Evolutionary conservation across 495 filamentous ascomycete species (phyloP).

Genomic region (Daldinia loculata): DNA sequence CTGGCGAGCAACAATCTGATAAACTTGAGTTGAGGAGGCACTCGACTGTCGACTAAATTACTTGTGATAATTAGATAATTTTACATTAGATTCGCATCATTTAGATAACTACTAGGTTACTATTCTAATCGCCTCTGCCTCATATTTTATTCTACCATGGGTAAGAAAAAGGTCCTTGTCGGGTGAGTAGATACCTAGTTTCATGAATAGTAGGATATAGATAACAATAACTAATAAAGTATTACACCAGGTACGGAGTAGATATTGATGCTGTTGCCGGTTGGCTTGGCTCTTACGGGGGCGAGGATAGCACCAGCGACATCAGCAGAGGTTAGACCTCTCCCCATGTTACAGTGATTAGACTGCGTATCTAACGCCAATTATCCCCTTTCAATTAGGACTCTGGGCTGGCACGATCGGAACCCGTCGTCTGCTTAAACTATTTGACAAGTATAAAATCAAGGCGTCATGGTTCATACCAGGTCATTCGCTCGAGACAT

Average conservation of each 20-base stretch:
- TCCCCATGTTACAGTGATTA: neutral
- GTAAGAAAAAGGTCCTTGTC: slow-evolving; percentile 68
- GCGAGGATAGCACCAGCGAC: slow-evolving; percentile 59
- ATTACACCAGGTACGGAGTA: slow-evolving; percentile 45
- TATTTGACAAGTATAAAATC: slow-evolving; percentile 83
- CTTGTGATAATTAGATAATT: neutral
- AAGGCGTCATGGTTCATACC: slow-evolving; percentile 88
- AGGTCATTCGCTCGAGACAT: slow-evolving; percentile 79
- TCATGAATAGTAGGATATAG: neutral
- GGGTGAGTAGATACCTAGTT: slow-evolving; percentile 25
- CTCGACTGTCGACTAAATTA: neutral
- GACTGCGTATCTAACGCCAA: slow-evolving; percentile 11
- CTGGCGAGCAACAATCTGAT: neutral
- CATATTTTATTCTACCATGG: slow-evolving; percentile 52
- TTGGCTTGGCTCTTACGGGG: slow-evolving; percentile 50
- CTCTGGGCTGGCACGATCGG: slow-evolving; percentile 78
- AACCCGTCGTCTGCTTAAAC: slow-evolving; percentile 73
- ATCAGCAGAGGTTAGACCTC: slow-evolving; percentile 55
- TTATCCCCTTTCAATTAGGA: slow-evolving; percentile 51
- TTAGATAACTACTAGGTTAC: neutral
- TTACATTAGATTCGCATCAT: neutral
- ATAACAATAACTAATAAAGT: slow-evolving; percentile 17
- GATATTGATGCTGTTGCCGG: slow-evolving; percentile 60
- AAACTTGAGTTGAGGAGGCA: neutral
- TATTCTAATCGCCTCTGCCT: neutral